Conservation (phyloP, 2,329 filamentous ascomycete genomes). For the Colletotrichum sp. region DNA sequence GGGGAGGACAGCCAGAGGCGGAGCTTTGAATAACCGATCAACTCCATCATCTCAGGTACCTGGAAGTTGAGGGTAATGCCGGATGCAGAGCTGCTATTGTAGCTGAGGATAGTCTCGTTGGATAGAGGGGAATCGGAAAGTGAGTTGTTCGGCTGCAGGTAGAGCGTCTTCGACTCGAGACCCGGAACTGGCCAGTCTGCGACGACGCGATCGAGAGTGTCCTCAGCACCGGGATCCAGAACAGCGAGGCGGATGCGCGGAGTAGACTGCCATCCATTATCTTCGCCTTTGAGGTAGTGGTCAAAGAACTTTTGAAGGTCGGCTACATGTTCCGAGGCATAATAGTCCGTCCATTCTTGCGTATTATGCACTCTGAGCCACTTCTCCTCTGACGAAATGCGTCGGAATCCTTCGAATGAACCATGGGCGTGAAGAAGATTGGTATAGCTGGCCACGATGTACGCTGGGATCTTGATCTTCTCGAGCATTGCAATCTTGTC, state of each 20-base stretch:
- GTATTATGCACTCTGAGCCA: neutral
- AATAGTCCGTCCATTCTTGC: neutral
- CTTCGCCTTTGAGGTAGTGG: constrained; percentile 42
- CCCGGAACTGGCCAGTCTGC: neutral
- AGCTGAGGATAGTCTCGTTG: neutral
- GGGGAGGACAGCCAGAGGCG: neutral
- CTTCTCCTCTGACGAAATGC: neutral
- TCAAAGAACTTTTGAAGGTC: constrained; percentile 32
- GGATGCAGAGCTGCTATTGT: neutral
- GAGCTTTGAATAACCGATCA: neutral
- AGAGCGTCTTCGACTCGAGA: neutral
- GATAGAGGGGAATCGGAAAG: neutral
- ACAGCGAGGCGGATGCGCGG: constrained; percentile 40
- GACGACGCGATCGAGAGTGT: neutral
- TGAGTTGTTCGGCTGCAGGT: neutral
- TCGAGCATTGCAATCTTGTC: neutral
- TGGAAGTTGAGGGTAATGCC: neutral
- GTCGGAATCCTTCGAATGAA: neutral
- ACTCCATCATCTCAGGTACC: neutral
- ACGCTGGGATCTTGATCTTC: neutral
- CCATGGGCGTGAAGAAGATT: neutral
- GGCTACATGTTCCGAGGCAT: neutral
- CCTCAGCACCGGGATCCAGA: neutral
- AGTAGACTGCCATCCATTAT: constrained; percentile 52
- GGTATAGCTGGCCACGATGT: neutral